These are phyloP conservation scores for Suillus spraguei DNA, from an alignment of 768 basidiomycete species.

Conservation along the genomic window DNA sequence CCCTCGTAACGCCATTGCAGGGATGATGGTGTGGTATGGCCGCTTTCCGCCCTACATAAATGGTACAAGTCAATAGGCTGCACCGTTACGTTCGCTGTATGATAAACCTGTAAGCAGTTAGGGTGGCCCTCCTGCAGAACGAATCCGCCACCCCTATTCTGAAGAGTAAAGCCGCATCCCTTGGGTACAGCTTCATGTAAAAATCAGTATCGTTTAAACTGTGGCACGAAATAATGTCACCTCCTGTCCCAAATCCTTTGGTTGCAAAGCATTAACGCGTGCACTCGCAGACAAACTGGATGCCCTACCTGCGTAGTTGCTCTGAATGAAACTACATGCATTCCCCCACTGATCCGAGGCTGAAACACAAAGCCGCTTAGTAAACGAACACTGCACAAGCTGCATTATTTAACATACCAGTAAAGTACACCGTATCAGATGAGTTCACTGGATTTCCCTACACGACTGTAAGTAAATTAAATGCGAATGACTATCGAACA, in stretches of 20 bases:
- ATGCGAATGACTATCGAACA: constrained; percentile 3
- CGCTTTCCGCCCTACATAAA: constrained; percentile 74
- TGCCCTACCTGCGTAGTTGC: constrained; percentile 75
- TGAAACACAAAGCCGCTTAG: constrained; percentile 27
- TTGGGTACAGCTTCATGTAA: constrained; percentile 73
- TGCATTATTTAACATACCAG: constrained; percentile 50
- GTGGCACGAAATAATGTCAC: constrained; percentile 35
- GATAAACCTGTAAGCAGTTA: constrained; percentile 71
- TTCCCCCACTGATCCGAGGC: constrained; percentile 89
- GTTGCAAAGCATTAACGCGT: constrained; percentile 8
- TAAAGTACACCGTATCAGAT: constrained; percentile 95
- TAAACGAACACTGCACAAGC: constrained; percentile 1
- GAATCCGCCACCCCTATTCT: constrained; percentile 92
- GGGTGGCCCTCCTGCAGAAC: constrained; percentile 79
- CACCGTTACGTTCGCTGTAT: neutral
- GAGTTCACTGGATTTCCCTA: constrained; percentile 83
- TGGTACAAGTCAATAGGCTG: constrained; percentile 1
- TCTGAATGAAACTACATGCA: constrained; percentile 88
- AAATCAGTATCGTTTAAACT: neutral
- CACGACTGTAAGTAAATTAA: constrained; percentile 14
- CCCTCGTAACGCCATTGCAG: constrained; percentile 77
- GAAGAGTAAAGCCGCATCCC: constrained; percentile 95
- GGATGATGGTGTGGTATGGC: constrained; percentile 93
- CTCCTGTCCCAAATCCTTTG: constrained; percentile 86
- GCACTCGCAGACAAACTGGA: neutral